Evolutionary conservation across 2,329 filamentous ascomycete genomes (phyloP).

Genomic region (Plectosphaerella plurivora): DNA sequence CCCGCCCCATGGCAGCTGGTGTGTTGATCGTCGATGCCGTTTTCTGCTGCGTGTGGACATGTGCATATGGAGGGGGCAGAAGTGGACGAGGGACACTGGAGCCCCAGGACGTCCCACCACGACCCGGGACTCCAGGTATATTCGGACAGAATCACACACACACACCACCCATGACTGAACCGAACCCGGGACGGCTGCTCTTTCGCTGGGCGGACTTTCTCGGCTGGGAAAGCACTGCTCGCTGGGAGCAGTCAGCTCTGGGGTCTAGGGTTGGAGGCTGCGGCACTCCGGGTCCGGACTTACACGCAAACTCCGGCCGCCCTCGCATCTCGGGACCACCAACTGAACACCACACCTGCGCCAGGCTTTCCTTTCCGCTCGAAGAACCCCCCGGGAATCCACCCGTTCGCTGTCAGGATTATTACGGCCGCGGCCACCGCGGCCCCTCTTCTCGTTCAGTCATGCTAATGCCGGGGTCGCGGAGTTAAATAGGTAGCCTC

Average conservation of each 20-base stretch:
- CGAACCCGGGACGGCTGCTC: no score
- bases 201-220: no score
- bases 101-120: no score
- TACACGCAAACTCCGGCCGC: not conserved
- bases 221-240: no score
- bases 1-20: not conserved
- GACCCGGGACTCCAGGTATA: no score
- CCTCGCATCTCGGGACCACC: not conserved
- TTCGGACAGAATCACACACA: no score
- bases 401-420: not conserved
- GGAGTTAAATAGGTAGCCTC: constrained; percentile 24
- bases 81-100: not conserved
- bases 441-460: not conserved
- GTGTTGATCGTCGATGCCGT: not conserved
- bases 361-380: not conserved
- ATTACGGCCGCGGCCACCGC: not conserved
- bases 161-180: no score
- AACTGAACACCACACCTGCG: not conserved
- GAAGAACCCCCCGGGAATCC: not conserved
- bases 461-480: constrained; percentile 27
- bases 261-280: not conserved
- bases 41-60: not conserved
- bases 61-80: not conserved
- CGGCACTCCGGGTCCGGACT: not conserved
- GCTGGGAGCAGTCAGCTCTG: no score